A percentile compares a stretch with the other conserved stretches of the same genome.
Evolutionary conservation across 2,329 filamentous ascomycete species (phyloP).

Genomic region (Diplocarpon mali): DNA sequence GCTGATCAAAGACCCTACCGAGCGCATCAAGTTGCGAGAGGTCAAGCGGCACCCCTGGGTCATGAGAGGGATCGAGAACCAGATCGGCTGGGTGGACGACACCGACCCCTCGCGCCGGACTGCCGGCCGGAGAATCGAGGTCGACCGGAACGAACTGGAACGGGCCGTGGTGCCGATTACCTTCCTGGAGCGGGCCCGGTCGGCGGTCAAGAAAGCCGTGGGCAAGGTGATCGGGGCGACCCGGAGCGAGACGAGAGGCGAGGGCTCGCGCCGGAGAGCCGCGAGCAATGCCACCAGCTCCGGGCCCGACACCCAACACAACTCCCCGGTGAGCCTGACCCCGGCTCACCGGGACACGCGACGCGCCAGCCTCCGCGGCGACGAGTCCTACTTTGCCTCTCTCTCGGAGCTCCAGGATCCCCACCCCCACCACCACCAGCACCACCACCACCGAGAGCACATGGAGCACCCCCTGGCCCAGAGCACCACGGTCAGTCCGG

Average conservation of each 20-base stretch:
- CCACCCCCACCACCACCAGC: no score
- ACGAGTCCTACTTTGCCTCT: conserved; percentile 42
- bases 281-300: conserved; percentile 56
- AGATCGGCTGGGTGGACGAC: conserved; percentile 78
- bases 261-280: conserved; percentile 45
- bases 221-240: conserved; percentile 44
- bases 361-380: conserved; percentile 45
- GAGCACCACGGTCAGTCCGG: conserved; percentile 61
- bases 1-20: conserved; percentile 78
- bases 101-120: conserved; percentile 74
- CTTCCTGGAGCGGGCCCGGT: conserved; percentile 74
- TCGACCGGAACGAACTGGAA: conserved; percentile 83
- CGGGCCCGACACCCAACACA: conserved; percentile 38
- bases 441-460: conserved; percentile 29
- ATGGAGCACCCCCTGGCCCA: conserved; percentile 64
- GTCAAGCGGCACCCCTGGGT: conserved; percentile 96
- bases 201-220: conserved; percentile 59
- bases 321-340: conserved; percentile 32
- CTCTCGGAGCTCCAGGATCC: conserved; percentile 28
- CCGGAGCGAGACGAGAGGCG: conserved; percentile 38
- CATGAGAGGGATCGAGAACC: conserved; percentile 62
- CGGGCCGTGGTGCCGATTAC: conserved; percentile 83
- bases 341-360: conserved; percentile 30
- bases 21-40: conserved; percentile 79
- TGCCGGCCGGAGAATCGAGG: conserved; percentile 77